A percentile compares a stretch with the other conserved stretches of the same genome.
phyloP scores from a whole-genome alignment of 306 rosid species.

The Alnus rubra region DNA sequence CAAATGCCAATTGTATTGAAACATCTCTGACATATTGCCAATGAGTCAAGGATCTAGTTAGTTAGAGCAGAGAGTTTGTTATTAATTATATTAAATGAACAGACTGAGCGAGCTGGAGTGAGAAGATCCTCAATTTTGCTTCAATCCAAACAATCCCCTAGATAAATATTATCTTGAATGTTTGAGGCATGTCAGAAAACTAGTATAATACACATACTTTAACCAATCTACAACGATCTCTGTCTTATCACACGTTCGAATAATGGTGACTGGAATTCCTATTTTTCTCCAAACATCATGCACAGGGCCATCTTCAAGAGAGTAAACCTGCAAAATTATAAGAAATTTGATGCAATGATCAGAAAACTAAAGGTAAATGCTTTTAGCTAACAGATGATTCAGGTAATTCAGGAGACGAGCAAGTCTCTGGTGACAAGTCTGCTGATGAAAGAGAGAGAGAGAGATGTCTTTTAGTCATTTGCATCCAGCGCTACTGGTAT shows the following conservation, averaged over 20 bases:
- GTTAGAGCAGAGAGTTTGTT: not conserved
- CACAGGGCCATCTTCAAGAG: slow-evolving; percentile 81
- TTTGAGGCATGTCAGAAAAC: slow-evolving; percentile 1
- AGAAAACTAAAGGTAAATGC: not conserved
- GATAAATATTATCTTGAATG: not conserved
- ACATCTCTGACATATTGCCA: not conserved
- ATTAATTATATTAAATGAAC: slow-evolving; percentile 1
- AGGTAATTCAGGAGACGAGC: not conserved
- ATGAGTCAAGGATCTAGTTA: not conserved
- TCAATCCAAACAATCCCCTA: slow-evolving; percentile 15
- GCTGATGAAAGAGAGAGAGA: not conserved
- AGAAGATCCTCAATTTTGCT: slow-evolving; percentile 14
- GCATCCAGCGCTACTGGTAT: not conserved
- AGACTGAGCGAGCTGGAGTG: not conserved
- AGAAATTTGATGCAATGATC: slow-evolving; percentile 19
- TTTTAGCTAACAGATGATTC: not conserved
- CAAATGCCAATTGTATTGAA: not conserved
- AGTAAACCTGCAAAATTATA: slow-evolving; percentile 65
- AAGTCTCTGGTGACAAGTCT: not conserved
- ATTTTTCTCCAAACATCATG: slow-evolving; percentile 63
- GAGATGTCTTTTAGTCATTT: not conserved
- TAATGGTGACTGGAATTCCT: slow-evolving; percentile 58
- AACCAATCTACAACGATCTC: slow-evolving; percentile 78
- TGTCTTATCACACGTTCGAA: slow-evolving; percentile 55
- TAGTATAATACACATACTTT: slow-evolving; percentile 49